Evolutionary conservation across 345 rosid genomes (phyloP).

Genomic region (Hibiscus trionum): DNA sequence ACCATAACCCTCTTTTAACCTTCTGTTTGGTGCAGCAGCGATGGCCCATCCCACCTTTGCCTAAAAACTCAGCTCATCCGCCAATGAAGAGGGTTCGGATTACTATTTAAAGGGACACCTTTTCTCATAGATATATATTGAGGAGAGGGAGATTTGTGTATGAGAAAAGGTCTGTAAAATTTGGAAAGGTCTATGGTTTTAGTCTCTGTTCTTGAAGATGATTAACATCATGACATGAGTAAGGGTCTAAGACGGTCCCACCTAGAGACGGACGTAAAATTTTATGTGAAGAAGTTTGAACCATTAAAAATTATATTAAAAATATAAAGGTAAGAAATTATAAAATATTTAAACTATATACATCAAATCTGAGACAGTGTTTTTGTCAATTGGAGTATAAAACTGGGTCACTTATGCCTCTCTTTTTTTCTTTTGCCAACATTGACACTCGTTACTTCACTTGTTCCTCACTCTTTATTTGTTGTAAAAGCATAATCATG

Average conservation of each 20-base stretch:
- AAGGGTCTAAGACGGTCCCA: background rate
- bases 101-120: background rate
- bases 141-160: background rate
- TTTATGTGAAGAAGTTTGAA: too few species aligned
- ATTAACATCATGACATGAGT: background rate
- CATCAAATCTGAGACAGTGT: background rate
- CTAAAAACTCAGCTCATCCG: slow-evolving; percentile 1
- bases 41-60: slow-evolving; percentile 39
- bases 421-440: background rate
- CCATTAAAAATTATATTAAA: too few species aligned
- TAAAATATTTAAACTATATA: too few species aligned
- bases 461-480: background rate
- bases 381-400: slow-evolving; percentile 6
- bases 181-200: too few species aligned
- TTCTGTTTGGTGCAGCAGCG: slow-evolving; percentile 67
- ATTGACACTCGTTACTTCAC: background rate
- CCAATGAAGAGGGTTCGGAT: background rate
- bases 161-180: too few species aligned
- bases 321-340: too few species aligned
- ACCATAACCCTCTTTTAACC: slow-evolving; percentile 73
- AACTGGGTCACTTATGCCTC: background rate
- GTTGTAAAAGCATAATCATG: background rate
- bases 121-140: background rate
- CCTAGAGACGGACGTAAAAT: too few species aligned
- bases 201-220: too few species aligned